Conservation (phyloP, 805 yeast genomes). For the Hemisphaericaspora nanyangensis region DNA sequence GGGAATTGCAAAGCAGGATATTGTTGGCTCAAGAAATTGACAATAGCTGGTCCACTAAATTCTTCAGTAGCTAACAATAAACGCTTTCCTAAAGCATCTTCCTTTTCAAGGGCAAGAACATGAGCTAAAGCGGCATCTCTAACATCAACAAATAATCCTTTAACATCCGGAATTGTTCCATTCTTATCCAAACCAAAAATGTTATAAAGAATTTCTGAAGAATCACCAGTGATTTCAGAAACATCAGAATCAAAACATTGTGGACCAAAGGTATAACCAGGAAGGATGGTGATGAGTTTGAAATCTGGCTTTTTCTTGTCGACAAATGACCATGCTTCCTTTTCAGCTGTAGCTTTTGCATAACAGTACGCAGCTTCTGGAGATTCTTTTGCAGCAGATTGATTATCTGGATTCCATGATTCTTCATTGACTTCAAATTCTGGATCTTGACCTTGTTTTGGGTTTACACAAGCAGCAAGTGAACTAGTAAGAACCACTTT, state of each 20-base stretch:
- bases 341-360: slow-evolving; percentile 33
- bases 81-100: slow-evolving; percentile 29
- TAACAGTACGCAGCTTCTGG: slow-evolving; percentile 39
- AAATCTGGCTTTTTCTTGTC: slow-evolving; percentile 26
- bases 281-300: slow-evolving; percentile 30
- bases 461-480: slow-evolving; percentile 44
- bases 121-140: slow-evolving; percentile 65
- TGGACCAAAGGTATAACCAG: slow-evolving; percentile 39
- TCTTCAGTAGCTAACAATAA: slow-evolving; percentile 16
- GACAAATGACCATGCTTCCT: slow-evolving; percentile 29
- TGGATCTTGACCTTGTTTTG: slow-evolving; percentile 15
- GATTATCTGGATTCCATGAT: slow-evolving; percentile 50
- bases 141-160: slow-evolving; percentile 42
- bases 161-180: slow-evolving; percentile 13
- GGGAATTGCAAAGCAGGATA: slow-evolving; percentile 21
- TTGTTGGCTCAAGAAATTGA: slow-evolving; percentile 17
- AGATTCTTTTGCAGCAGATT: slow-evolving; percentile 42
- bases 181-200: slow-evolving; percentile 21
- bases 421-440: slow-evolving; percentile 35
- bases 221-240: slow-evolving; percentile 20
- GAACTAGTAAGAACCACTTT: slow-evolving; percentile 49
- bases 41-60: slow-evolving; percentile 16
- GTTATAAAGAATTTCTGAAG: slow-evolving; percentile 20
- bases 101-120: slow-evolving; percentile 41
- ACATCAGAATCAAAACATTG: slow-evolving; percentile 36